These are phyloP conservation scores for Mallotus japonicus DNA, from an alignment of 441 rosid genomes.

Conservation along the genomic window DNA sequence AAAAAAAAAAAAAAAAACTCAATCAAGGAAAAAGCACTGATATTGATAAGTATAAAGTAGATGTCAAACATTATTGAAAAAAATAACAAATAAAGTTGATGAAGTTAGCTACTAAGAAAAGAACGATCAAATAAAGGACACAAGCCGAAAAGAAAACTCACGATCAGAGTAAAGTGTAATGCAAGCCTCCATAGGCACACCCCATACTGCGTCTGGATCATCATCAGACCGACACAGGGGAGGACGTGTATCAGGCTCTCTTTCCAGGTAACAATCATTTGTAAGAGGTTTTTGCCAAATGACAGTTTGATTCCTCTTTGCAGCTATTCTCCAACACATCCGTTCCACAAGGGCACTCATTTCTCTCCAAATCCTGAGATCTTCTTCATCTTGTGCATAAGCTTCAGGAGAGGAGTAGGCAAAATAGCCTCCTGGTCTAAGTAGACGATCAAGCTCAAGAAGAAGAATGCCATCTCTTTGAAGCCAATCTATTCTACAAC, in stretches of 20 bases:
- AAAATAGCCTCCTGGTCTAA: constrained; percentile 97
- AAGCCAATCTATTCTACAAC: constrained; percentile 98
- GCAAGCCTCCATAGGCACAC: constrained; percentile 91
- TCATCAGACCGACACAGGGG: constrained; percentile 83
- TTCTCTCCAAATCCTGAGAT: constrained; percentile 85
- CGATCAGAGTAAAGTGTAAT: constrained; percentile 86
- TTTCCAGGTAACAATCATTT: constrained; percentile 82
- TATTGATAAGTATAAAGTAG: neutral
- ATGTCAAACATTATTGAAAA: neutral
- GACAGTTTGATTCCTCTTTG: constrained; percentile 90
- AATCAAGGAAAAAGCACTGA: neutral
- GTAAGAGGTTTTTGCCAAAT: constrained; percentile 96
- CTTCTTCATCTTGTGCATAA: constrained; percentile 95
- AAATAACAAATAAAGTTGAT: neutral
- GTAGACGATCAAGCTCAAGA: constrained; percentile 95
- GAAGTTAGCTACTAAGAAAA: neutral
- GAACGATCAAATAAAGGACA: neutral
- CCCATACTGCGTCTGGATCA: constrained; percentile 86
- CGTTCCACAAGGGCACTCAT: constrained; percentile 89
- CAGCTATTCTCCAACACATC: constrained; percentile 97
- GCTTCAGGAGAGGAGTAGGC: constrained; percentile 99
- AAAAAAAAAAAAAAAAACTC: neutral
- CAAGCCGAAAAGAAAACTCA: constrained; percentile 39
- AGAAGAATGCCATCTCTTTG: constrained; percentile 98
- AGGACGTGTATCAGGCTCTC: constrained; percentile 87